These are phyloP conservation scores for Pseudogymnoascus sp. DNA, from an alignment of 2,329 filamentous ascomycete genomes.

Conservation along the genomic window DNA sequence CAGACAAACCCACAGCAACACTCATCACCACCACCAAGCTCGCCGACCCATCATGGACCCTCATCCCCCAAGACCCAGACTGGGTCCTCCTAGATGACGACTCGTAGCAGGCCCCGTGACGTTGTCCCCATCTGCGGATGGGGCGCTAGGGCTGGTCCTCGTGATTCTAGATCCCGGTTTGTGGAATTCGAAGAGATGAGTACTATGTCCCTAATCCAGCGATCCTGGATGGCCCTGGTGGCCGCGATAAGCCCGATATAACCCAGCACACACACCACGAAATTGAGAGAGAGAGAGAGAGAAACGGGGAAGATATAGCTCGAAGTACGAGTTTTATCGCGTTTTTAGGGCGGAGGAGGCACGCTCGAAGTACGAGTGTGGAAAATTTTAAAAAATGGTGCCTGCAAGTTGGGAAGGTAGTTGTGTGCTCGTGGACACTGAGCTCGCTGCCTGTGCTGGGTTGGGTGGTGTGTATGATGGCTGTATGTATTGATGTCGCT, in stretches of 20 bases:
- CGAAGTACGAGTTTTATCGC: background rate
- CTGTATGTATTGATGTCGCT: background rate
- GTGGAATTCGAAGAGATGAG: background rate
- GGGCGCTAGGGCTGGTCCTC: conserved; percentile 4
- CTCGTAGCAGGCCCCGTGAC: conserved; percentile 1
- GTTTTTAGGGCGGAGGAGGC: background rate
- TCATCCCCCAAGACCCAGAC: conserved; percentile 1
- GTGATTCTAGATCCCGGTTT: background rate
- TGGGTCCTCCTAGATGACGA: conserved; percentile 1
- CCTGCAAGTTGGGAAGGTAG: background rate
- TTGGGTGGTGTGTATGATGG: background rate
- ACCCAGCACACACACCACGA: background rate
- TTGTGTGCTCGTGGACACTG: background rate
- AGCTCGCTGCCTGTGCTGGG: background rate
- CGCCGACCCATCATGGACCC: background rate
- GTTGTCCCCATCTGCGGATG: background rate
- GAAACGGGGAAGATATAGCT: background rate
- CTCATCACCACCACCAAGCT: background rate
- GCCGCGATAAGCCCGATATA: background rate
- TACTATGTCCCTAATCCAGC: background rate
- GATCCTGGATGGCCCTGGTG: background rate
- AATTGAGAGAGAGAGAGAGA: background rate
- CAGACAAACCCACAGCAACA: background rate
- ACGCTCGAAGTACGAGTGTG: conserved; percentile 5
- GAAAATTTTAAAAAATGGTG: background rate